phyloP scores from a whole-genome alignment of 2,329 filamentous ascomycete genomes.

The Calonectria pseudoturangicola region DNA sequence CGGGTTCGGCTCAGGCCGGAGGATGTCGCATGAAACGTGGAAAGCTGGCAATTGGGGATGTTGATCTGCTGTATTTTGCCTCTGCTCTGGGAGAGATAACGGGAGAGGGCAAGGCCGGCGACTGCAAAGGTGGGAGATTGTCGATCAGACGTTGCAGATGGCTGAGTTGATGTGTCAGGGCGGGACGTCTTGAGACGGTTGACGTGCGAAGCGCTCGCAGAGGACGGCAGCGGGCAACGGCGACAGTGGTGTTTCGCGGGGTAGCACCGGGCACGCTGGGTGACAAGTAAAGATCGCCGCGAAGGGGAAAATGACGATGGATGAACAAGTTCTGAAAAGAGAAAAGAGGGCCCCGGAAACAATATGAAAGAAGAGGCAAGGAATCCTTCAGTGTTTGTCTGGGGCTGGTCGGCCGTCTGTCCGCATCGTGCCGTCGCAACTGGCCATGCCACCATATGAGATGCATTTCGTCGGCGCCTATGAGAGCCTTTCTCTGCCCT shows the following conservation, averaged over 20 bases:
- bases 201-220: constrained; percentile 45
- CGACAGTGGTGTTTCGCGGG: constrained; percentile 50
- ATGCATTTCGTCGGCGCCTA: constrained; percentile 51
- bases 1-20: constrained; percentile 35
- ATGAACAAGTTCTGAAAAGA: constrained; percentile 43
- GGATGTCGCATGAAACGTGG: constrained; percentile 36
- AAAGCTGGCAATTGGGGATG: constrained; percentile 21
- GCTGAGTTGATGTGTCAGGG: constrained; percentile 34
- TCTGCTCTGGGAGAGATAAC: constrained; percentile 41
- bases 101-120: constrained; percentile 46
- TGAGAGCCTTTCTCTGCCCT: constrained; percentile 46
- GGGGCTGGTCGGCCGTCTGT: constrained; percentile 1
- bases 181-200: constrained; percentile 9
- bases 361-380: neutral
- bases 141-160: constrained; percentile 55
- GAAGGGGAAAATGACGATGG: neutral
- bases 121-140: constrained; percentile 40
- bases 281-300: neutral
- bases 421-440: constrained; percentile 31
- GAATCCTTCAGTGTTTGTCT: constrained; percentile 8
- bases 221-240: neutral
- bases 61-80: constrained; percentile 9
- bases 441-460: constrained; percentile 20
- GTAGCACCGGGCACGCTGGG: constrained; percentile 34
- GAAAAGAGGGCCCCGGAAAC: constrained; percentile 5